Evolutionary conservation across 2,329 filamentous ascomycete genomes (phyloP).

Genomic region (Curvularia hawaiiensis): DNA sequence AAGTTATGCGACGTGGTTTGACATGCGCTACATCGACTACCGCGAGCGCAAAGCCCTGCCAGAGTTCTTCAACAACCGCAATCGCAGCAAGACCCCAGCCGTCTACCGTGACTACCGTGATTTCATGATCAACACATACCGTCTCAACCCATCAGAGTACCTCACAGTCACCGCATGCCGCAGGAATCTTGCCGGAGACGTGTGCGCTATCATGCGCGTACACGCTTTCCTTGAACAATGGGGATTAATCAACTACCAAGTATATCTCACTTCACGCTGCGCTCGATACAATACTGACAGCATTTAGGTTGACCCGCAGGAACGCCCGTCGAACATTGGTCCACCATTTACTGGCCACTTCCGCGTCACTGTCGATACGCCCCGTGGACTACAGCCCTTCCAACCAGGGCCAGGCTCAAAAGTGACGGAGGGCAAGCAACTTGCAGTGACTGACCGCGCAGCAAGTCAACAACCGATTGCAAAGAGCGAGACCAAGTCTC

Average conservation of each 20-base stretch:
- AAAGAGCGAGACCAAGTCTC: slow-evolving; percentile 87
- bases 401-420: slow-evolving; percentile 82
- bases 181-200: slow-evolving; percentile 92
- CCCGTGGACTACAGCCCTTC: slow-evolving; percentile 91
- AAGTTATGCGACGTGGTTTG: slow-evolving; percentile 98
- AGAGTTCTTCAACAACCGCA: slow-evolving; percentile 98
- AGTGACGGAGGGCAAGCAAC: slow-evolving; percentile 64
- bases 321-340: slow-evolving; percentile 91
- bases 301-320: slow-evolving; percentile 89
- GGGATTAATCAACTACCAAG: slow-evolving; percentile 99
- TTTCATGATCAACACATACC: slow-evolving; percentile 99
- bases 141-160: slow-evolving; percentile 93
- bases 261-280: slow-evolving; percentile 49
- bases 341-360: slow-evolving; percentile 98
- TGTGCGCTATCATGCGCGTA: slow-evolving; percentile 98
- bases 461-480: slow-evolving; percentile 67
- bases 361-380: slow-evolving; percentile 93
- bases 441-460: slow-evolving; percentile 71
- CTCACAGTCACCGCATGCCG: slow-evolving; percentile 95
- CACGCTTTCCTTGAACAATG: slow-evolving; percentile 98
- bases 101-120: slow-evolving; percentile 99
- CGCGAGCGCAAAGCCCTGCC: slow-evolving; percentile 94
- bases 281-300: slow-evolving; percentile 7
- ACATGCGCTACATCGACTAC: slow-evolving; percentile 90
- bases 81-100: slow-evolving; percentile 95